phyloP scores from a whole-genome alignment of 2,329 filamentous ascomycete genomes.

The Talaromyces rugulosus region DNA sequence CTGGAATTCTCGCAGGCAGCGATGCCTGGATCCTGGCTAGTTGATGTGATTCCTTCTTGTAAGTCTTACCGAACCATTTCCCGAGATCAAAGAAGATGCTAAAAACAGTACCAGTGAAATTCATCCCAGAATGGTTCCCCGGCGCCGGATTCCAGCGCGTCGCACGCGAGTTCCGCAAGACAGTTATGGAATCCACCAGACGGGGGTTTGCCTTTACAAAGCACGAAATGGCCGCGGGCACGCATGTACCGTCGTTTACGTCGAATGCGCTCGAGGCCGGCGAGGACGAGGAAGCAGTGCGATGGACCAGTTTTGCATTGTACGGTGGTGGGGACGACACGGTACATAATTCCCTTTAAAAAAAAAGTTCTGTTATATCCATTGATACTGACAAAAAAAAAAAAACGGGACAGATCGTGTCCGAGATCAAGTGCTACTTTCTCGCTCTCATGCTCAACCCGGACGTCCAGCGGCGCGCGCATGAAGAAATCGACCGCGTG shows the following conservation, averaged over 20 bases:
- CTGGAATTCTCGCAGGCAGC: slow-evolving; percentile 38
- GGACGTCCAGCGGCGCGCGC: background rate
- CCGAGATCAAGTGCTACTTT: background rate
- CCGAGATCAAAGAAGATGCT: background rate
- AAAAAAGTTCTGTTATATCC: background rate
- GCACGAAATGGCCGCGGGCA: slow-evolving; percentile 30
- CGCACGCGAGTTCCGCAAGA: slow-evolving; percentile 33
- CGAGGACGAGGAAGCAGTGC: slow-evolving; percentile 32
- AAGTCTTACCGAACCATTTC: background rate
- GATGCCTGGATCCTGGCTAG: slow-evolving; percentile 41
- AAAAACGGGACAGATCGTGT: background rate
- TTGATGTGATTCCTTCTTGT: slow-evolving; percentile 42
- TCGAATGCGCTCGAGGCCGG: slow-evolving; percentile 25
- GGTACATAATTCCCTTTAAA: slow-evolving; percentile 16
- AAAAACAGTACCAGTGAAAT: slow-evolving; percentile 26
- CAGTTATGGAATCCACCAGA: slow-evolving; percentile 27
- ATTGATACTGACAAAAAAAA: background rate
- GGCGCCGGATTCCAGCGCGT: slow-evolving; percentile 42
- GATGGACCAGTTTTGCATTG: slow-evolving; percentile 40
- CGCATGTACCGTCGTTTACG: slow-evolving; percentile 31
- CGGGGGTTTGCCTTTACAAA: slow-evolving; percentile 42
- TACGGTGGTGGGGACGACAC: slow-evolving; percentile 43
- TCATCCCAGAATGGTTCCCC: slow-evolving; percentile 43
- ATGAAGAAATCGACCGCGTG: background rate
- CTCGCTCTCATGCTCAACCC: background rate